Conservation (phyloP, 768 basidiomycete genomes). For the Podaxis carcinomalis region DNA sequence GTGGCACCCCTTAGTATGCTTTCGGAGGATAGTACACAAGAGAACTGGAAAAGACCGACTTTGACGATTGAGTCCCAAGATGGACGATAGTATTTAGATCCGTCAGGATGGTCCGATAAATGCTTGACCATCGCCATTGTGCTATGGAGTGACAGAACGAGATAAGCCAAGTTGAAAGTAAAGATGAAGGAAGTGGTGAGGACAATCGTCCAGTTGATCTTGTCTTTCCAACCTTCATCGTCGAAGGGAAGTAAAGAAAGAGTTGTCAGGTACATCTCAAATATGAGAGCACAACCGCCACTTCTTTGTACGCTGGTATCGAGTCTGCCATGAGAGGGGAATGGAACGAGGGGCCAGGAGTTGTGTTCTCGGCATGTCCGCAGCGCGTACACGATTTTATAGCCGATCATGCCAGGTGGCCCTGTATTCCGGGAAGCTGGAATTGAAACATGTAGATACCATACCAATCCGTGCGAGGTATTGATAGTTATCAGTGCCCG, state of each 20-base stretch:
- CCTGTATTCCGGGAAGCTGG: neutral
- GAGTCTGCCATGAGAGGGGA: neutral
- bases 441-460: neutral
- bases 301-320: neutral
- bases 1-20: neutral
- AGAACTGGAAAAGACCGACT: neutral
- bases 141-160: neutral
- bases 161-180: neutral
- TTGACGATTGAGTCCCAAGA: neutral
- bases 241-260: neutral
- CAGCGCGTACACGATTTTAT: neutral
- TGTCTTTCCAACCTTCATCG: conserved; percentile 7
- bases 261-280: neutral
- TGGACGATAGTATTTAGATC: neutral
- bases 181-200: neutral
- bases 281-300: neutral
- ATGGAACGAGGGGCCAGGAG: neutral
- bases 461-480: neutral
- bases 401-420: neutral
- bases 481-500: neutral
- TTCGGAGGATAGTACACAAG: neutral
- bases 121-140: neutral
- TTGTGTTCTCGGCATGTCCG: neutral
- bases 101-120: neutral
- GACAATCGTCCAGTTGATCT: neutral